Base-by-base conservation (phyloP, 441 rosid species). In the Pelargonium cotyledonis region DNA sequence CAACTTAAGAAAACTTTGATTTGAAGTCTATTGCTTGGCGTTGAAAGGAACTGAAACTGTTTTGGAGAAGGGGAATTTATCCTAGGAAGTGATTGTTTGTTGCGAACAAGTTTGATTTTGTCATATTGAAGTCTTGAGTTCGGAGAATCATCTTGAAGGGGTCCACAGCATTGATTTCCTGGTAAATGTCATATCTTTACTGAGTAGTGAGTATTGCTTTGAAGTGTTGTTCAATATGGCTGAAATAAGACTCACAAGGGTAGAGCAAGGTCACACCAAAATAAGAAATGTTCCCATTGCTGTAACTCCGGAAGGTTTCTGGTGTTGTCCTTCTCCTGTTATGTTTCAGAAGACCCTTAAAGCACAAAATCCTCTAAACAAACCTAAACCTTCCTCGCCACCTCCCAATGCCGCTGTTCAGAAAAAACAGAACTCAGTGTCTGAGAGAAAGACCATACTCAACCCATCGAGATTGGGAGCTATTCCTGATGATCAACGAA, bases 321-420 rank as follows among this genome's bases (percentile, higher is more conserved):
- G 98, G 98, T 94, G 98, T 72, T 94, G 97, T 72, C 97, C 98
- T 55, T 91, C 95, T 55, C 97, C 97, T 71, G 90, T 85, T 64
- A 93, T 80, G 69, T 94, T 94, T 79, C 98, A 94, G 71, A 94
- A 89, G 84, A 82, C 87, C 67, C 74, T 76, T 19, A 94, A 91
- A 80, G 68, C 85, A 51, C 92, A 86, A 69, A 82, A 83, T 78
- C 79, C 89, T 68, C 77, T 80, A 64, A 87, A 79, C 82, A 94
- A 91, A 72, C 80, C 88, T 68, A 89, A 88, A 76, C 81, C 89
- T 70, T 77, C 96, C 31, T 81, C 96, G 41, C 84, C 89, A 12
- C 85, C 89, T 40, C 83, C 81, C 46, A 73, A 72, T 43, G 61
- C 81, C 46, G 72, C 73, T 43, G 61, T 53, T 70, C 89, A 80